Evolutionary conservation across 129 eudicot species (phyloP), one percentile per base, ranked within the genome.

Genomic region (Pseudognaphalium luteoalbum): DNA sequence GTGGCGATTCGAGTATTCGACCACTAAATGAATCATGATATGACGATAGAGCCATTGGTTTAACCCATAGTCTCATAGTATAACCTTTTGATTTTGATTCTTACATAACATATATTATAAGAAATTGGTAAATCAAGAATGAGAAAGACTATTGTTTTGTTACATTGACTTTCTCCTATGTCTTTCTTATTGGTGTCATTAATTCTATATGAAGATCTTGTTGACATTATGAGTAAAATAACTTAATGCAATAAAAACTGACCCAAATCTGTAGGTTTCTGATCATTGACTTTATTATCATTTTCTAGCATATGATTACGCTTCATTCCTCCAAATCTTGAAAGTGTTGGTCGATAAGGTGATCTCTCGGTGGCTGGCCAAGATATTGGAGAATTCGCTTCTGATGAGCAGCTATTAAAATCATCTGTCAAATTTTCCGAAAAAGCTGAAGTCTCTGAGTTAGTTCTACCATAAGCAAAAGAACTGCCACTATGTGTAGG

Each of bases 361-460:
- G 91, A 86, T 57, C 80, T 82, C 37, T 62, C 73, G 12, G 87
- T 73, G 42, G 84, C 79, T 29, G 86, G 89, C 98, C 95, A 88
- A 67, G 84, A 73, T 2, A 68, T 44, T 0, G 89, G 96, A 39
- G 98, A 94, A 21, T 86, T 78, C 2, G 81, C 76, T 8, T 93
- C 96, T 6, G 50, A 88, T 67, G 93, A 91, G 69, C 93, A 87
- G 74, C 69, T 83, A 22, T 75, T 79, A 21, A 72, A 71, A 61
- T 88, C 89, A 75, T 87, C 88, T 16, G 94, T 82, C 34, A 70
- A 70, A 9, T 61, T 88, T 78, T 93, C 97, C 15, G 98, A 90
- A 57, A 84, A 87, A 35, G 63, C 86, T 28, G 98, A 93, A 60
- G 82, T 82, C 70, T 87, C 97, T 7, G 98, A 93, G 66, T 72